A percentile compares a stretch with the other conserved stretches of the same genome.
Conservation (phyloP, 768 basidiomycete genomes). For the Termitomyces heimii region DNA sequence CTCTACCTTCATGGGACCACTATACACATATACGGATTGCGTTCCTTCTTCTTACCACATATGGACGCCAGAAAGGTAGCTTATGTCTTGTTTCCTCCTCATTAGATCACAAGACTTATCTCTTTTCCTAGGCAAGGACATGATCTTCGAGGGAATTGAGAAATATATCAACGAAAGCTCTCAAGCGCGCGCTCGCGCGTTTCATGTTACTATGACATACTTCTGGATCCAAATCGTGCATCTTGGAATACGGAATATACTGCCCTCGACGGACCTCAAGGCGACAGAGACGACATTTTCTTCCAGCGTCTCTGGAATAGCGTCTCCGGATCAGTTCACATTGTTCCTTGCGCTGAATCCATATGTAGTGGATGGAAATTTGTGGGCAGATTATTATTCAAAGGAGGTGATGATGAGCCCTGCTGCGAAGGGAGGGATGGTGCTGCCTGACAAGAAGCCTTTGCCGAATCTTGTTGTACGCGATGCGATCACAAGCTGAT, state of each 20-base stretch:
- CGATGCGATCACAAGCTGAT: conserved; percentile 21
- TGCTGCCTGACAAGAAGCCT: conserved; percentile 38
- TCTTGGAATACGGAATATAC: conserved; percentile 35
- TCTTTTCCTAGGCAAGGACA: conserved; percentile 31
- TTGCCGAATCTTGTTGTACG: conserved; percentile 34
- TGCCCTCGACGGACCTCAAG: conserved; percentile 8
- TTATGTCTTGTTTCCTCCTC: background rate
- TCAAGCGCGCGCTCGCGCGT: conserved; percentile 30
- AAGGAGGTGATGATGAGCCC: conserved; percentile 38
- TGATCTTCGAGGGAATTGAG: conserved; percentile 36
- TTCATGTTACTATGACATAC: conserved; percentile 44
- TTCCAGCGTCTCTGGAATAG: conserved; percentile 1
- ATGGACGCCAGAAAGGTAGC: conserved; percentile 37
- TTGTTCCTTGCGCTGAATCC: conserved; percentile 35
- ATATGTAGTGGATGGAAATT: conserved; percentile 31
- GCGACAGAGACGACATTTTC: background rate
- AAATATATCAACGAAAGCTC: conserved; percentile 30
- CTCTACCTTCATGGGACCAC: conserved; percentile 40
- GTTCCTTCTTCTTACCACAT: conserved; percentile 31
- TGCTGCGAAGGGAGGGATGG: conserved; percentile 33
- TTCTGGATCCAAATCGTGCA: conserved; percentile 48
- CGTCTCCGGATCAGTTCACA: conserved; percentile 24
- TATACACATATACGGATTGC: conserved; percentile 41
- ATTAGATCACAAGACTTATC: background rate
- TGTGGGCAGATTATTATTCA: conserved; percentile 40